Base-by-base conservation (phyloP, 768 basidiomycete species). In the Xerocomellus dryophilus region DNA sequence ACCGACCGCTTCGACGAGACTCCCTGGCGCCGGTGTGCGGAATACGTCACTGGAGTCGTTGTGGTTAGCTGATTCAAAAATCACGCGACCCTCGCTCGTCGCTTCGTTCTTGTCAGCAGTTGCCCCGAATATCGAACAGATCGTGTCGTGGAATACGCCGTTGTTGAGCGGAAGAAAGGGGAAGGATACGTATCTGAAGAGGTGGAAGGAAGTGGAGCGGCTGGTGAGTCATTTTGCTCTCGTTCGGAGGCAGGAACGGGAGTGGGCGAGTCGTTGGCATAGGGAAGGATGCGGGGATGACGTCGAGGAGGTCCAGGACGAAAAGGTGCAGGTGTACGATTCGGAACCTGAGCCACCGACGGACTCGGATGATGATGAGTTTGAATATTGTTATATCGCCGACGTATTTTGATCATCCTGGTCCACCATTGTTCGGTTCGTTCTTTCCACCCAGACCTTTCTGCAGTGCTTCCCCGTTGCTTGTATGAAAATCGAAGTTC, bases 91-190 rank as follows among this genome's bases (percentile, higher is more conserved):
- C 0, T 21, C 41, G 14, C 58, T 69, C 45, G 67, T 69, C 23
- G 67, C 67, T 0, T 50, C 66, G 10, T 69, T 66, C 29, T 11
- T 69, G 21, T 71, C 67, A 18, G 61, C 69, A 0, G 58, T 69
- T 23, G 69, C 65, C 1, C 67, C 67, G 2, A 71, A 71, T 4
- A 5, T 71, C 4, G 65, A 62, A 29, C 65, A 69, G 43, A 65
- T 67, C 49, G 56, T 38, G 8, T 67, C 67, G 38, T 69, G 67
- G 67, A 71, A 67, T 8, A 67, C 66, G 44, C 65, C 64, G 2
- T 36, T 68, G 46, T 43, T 69, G 57, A 68, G 64, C 18, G 64
- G 64, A 1, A 44, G 62, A 8, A 12, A 18, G 0, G 67, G 67
- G 0, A 66, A 66, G 18, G 59, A 66, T 14, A 69, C 64, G 51